Evolutionary conservation across 768 basidiomycete species (phyloP), one percentile per base, ranked within the genome.

Genomic region (Trametes punicea): DNA sequence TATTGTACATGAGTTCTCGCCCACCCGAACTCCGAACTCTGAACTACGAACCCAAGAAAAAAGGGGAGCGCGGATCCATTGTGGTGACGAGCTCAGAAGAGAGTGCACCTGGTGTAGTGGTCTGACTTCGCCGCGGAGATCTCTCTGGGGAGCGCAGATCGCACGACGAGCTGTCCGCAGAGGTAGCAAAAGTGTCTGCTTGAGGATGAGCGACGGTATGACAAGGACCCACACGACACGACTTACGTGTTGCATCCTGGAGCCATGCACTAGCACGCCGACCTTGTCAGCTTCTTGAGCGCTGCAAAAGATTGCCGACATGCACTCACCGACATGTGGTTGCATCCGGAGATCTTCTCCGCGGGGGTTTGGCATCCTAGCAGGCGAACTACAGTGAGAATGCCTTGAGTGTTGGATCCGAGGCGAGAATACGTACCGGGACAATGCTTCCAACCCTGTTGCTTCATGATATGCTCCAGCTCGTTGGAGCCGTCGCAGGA

Each of bases 371-470:
- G 66, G 59, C 79, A 80, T 30, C 73, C 78, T 77, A 57, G 7
- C 18, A 15, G 20, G 3, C 18, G n/a, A 30, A 23, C 15, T 3
- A 16, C 29, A 42, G 20, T 38, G 6, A 29, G 13, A 50, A 16
- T 8, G 15, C 15, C 15, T 5, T 49, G 10, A 27, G 38, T 16
- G 5, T 8, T 10, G 20, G 30, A 26, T 16, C 26, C 16, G 18
- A 11, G 31, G 18, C 26, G 3, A 15, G n/a, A 9, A 7, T 3
- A 60, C 74, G 46, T 61, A 73, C 85, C 81, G 56, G 85, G 82
- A 64, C 86, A 87, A 49, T 77, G 75, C 57, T 80, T 82, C 85
- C 85, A 87, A 6, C 84, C 84, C n/a, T 74, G 69, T 61, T 71
- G 59, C 33, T 70, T 65, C 80, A 84, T 81, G 40, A 83, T 56